These are phyloP conservation scores for Stenocarpella maydis DNA, from an alignment of 2,329 filamentous ascomycete species.

Conservation along the genomic window DNA sequence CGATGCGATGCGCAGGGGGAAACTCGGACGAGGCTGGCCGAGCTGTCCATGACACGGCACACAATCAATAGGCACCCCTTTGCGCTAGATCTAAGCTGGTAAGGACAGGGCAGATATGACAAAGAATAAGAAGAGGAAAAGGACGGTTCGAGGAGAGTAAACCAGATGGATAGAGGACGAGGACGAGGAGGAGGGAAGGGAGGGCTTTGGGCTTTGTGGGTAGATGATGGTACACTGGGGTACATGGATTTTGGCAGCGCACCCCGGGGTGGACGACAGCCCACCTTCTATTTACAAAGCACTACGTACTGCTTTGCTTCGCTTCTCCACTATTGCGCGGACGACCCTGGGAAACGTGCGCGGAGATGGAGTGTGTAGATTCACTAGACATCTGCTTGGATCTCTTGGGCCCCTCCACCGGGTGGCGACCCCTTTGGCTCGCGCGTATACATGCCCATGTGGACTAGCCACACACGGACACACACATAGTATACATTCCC, in stretches of 20 bases:
- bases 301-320: too few relatives aligned
- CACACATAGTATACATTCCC: conserved; percentile 17
- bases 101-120: neutral
- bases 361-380: too few relatives aligned
- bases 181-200: conserved; percentile 18
- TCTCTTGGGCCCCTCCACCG: conserved; percentile 4
- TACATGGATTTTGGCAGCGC: neutral
- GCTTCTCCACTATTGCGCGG: neutral
- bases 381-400: neutral
- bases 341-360: conserved; percentile 17
- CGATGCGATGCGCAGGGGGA: conserved; percentile 1
- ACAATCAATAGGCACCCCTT: neutral
- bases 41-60: neutral
- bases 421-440: conserved; percentile 14
- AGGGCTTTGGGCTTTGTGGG: conserved; percentile 6
- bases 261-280: neutral
- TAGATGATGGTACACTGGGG: conserved; percentile 15
- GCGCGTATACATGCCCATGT: neutral
- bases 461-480: neutral
- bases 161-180: too few relatives aligned
- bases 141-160: neutral
- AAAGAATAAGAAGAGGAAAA: neutral
- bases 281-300: too few relatives aligned
- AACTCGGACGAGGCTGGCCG: conserved; percentile 4
- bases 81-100: neutral